These are phyloP conservation scores for Abrus precatorius DNA, from an alignment of 306 rosid genomes.

Conservation along the genomic window DNA sequence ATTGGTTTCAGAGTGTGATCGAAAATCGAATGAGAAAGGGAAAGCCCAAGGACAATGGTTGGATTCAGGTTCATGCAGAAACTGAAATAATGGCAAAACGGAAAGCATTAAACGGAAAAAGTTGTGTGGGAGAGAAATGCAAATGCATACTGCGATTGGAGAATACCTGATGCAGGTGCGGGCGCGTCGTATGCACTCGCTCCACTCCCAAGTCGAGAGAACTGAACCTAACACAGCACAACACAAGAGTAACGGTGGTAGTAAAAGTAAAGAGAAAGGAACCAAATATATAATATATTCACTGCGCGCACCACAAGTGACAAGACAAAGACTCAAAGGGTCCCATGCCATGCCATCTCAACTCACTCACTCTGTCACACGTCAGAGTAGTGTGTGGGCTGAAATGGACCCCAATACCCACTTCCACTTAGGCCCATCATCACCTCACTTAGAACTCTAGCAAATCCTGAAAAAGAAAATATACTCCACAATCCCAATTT, in stretches of 20 bases:
- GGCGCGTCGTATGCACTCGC: constrained; percentile 46
- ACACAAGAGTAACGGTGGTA: neutral
- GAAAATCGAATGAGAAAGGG: neutral
- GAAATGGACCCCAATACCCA: no score
- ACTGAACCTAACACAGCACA: no score
- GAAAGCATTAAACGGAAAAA: neutral
- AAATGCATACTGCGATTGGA: neutral
- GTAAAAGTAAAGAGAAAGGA: neutral
- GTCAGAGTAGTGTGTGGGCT: no score
- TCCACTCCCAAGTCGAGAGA: neutral
- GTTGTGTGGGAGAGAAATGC: neutral
- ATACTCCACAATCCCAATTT: no score
- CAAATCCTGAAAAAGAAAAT: no score
- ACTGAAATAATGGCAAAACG: neutral
- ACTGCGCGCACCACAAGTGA: neutral
- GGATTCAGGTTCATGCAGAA: constrained; percentile 10
- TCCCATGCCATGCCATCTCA: neutral
- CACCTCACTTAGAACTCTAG: no score
- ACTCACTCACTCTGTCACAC: neutral
- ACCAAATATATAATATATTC: neutral
- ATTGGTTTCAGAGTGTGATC: neutral
- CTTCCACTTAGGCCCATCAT: no score
- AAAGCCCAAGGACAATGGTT: neutral
- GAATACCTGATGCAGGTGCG: constrained; percentile 40
- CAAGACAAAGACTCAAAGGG: neutral